phyloP scores from a whole-genome alignment of 1,284 basidiomycete species.

The Cronartium quercuum region DNA sequence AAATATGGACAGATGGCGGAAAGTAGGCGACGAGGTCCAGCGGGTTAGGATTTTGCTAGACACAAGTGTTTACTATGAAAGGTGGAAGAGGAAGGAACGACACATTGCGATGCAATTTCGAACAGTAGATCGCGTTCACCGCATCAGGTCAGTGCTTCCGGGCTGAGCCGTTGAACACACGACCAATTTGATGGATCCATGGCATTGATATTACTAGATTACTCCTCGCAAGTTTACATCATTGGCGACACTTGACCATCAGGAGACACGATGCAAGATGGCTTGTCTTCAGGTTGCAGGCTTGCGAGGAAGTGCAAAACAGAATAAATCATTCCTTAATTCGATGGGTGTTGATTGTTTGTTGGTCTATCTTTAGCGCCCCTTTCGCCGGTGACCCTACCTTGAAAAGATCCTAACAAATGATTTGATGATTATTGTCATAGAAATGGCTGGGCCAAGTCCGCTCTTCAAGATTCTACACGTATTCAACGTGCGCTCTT shows the following conservation, averaged over 20 bases:
- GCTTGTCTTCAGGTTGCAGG: neutral
- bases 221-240: neutral
- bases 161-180: neutral
- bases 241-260: constrained; percentile 27
- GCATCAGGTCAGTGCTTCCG: neutral
- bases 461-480: neutral
- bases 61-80: constrained; percentile 12
- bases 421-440: neutral
- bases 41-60: constrained; percentile 11
- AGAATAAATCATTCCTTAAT: neutral
- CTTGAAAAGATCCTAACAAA: neutral
- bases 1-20: constrained; percentile 16
- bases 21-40: neutral
- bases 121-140: neutral
- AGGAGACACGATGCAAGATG: constrained; percentile 8
- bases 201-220: neutral
- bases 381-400: neutral
- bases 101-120: neutral
- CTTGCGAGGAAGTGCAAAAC: constrained; percentile 14
- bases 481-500: neutral
- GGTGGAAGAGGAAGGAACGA: constrained; percentile 13
- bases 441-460: neutral
- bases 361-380: constrained; percentile 11
- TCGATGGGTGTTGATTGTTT: constrained; percentile 35
- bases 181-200: neutral